Percentiles rank a stretch among this genome's conserved stretches.
phyloP scores from a whole-genome alignment of 2,329 filamentous ascomycete genomes.

The Periconia digitata region DNA sequence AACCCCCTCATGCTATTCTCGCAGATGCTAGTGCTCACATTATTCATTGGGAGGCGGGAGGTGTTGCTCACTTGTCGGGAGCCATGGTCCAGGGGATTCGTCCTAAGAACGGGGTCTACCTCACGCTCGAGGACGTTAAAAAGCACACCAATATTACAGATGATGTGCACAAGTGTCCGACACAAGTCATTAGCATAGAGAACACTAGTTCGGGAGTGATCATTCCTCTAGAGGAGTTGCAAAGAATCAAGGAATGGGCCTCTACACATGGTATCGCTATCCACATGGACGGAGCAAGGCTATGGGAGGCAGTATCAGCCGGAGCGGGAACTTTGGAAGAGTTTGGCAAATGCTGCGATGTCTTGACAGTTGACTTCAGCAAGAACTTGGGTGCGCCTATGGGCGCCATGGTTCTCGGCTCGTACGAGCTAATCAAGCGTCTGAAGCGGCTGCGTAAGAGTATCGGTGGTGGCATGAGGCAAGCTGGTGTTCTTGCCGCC shows the following conservation, averaged over 20 bases:
- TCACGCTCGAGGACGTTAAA: conserved; percentile 76
- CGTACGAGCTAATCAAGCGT: conserved; percentile 61
- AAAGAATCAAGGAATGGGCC: conserved; percentile 69
- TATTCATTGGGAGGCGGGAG: conserved; percentile 67
- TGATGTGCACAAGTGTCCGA: conserved; percentile 72
- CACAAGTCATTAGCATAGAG: conserved; percentile 77
- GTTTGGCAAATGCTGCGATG: conserved; percentile 70
- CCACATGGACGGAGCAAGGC: conserved; percentile 76
- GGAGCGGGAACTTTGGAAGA: conserved; percentile 68
- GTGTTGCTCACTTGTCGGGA: conserved; percentile 69
- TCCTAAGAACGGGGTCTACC: conserved; percentile 69
- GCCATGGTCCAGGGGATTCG: conserved; percentile 68
- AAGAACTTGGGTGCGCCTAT: conserved; percentile 82
- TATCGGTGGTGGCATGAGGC: conserved; percentile 75
- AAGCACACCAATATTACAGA: conserved; percentile 68
- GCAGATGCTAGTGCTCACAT: conserved; percentile 81
- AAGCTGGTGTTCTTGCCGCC: conserved; percentile 74
- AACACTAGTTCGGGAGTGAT: conserved; percentile 81
- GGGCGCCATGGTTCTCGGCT: conserved; percentile 70
- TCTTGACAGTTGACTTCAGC: conserved; percentile 74
- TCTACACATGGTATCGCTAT: conserved; percentile 61
- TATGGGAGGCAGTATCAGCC: conserved; percentile 78
- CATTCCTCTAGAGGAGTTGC: conserved; percentile 72
- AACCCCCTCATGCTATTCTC: conserved; percentile 78
- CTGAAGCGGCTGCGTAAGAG: conserved; percentile 75